phyloP scores from a whole-genome alignment of 345 rosid species.

The Carallia brachiata region DNA sequence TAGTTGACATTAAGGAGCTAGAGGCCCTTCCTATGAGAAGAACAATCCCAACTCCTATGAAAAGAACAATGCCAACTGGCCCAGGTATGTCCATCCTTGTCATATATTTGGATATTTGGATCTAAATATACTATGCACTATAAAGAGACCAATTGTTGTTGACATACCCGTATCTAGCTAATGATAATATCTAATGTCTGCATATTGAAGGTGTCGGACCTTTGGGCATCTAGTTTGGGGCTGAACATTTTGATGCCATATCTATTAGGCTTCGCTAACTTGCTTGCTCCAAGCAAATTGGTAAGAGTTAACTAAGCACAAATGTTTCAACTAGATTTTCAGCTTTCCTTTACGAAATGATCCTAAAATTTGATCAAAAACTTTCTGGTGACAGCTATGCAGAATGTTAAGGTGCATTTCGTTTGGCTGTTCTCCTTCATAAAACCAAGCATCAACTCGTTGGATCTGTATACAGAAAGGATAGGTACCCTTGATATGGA shows the following conservation, averaged over 20 bases:
- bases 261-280: not conserved
- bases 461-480: not conserved
- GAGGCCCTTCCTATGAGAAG: conserved; percentile 45
- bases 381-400: not conserved
- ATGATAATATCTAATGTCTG: not conserved
- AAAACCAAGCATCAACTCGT: not conserved
- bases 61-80: not conserved
- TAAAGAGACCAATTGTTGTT: not conserved
- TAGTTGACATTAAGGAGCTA: conserved; percentile 63
- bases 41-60: conserved; percentile 31
- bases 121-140: too few relatives aligned
- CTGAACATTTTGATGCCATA: not conserved
- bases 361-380: conserved; percentile 5
- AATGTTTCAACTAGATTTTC: not conserved
- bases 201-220: conserved; percentile 14
- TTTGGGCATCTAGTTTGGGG: not conserved
- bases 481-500: too few relatives aligned
- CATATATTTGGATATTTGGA: not conserved
- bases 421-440: not conserved
- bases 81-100: not conserved
- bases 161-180: not conserved
- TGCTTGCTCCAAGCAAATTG: not conserved
- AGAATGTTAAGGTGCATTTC: too few relatives aligned
- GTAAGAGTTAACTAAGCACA: not conserved
- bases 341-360: not conserved